These are phyloP conservation scores for Mucor irregularis DNA, from an alignment of 371 early-diverging fungal species.

Conservation along the genomic window DNA sequence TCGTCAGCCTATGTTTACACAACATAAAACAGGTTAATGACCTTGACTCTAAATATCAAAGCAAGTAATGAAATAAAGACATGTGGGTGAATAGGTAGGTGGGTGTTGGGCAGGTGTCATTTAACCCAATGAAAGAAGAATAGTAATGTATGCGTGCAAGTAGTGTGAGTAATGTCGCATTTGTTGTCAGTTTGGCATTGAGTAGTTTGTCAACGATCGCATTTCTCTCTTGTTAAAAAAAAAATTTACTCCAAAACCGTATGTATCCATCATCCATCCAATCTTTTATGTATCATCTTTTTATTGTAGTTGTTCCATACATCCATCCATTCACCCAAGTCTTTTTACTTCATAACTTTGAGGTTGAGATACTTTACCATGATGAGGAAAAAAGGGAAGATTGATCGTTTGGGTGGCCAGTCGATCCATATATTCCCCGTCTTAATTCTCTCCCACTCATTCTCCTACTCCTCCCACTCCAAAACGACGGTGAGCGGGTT, in stretches of 20 bases:
- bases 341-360: neutral
- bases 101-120: too few relatives aligned
- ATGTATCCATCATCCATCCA: too few relatives aligned
- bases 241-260: too few relatives aligned
- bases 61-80: neutral
- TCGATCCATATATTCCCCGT: neutral
- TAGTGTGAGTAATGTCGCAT: too few relatives aligned
- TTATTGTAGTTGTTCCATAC: too few relatives aligned
- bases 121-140: too few relatives aligned
- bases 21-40: neutral
- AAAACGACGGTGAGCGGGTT: too few relatives aligned
- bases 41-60: neutral
- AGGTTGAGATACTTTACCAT: conserved; percentile 15
- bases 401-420: conserved; percentile 1
- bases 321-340: conserved; percentile 1
- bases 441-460: neutral
- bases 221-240: neutral
- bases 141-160: too few relatives aligned
- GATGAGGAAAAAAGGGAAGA: conserved; percentile 25
- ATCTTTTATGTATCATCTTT: too few relatives aligned
- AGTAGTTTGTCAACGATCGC: too few relatives aligned
- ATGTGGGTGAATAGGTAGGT: too few relatives aligned
- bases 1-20: conserved; percentile 52
- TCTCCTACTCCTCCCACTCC: neutral
- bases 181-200: too few relatives aligned